Conservation (phyloP, 106 monocot species). For the Chionographis japonica region DNA sequence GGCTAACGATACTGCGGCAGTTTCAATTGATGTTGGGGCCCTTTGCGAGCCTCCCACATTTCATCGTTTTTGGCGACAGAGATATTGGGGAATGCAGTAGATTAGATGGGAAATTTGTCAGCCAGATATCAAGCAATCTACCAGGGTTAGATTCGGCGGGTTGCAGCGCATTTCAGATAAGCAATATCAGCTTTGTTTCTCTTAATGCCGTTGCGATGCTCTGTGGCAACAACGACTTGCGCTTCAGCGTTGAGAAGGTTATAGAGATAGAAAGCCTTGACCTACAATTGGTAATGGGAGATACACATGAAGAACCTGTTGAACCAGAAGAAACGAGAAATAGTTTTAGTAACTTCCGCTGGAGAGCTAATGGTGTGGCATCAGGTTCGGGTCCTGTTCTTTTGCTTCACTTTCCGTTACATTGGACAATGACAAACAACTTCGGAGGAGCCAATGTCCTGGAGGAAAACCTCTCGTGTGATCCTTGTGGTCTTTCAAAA, state of each 20-base stretch:
- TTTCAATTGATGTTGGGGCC: constrained; percentile 50
- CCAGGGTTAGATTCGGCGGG: constrained; percentile 54
- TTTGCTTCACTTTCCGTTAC: constrained; percentile 56
- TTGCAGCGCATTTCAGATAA: constrained; percentile 39
- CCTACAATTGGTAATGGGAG: constrained; percentile 8
- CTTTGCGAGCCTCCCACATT: constrained; percentile 32
- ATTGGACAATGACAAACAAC: not conserved
- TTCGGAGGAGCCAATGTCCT: not conserved
- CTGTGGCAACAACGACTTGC: constrained; percentile 44
- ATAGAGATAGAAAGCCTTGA: constrained; percentile 49
- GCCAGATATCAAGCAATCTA: constrained; percentile 27
- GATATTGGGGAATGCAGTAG: constrained; percentile 46
- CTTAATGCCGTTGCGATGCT: constrained; percentile 50
- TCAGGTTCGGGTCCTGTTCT: constrained; percentile 58
- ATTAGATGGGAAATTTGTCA: constrained; percentile 28
- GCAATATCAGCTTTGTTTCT: constrained; percentile 59
- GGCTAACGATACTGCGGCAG: constrained; percentile 37
- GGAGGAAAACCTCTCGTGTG: not conserved
- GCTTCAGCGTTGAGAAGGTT: constrained; percentile 52
- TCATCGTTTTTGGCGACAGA: constrained; percentile 54
- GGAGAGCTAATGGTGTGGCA: constrained; percentile 26
- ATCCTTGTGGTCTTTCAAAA: not conserved
- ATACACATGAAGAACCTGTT: not conserved
- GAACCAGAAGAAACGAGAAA: not conserved
- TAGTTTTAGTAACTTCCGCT: constrained; percentile 6